Conservation (phyloP, 2,329 filamentous ascomycete species). For the Colletotrichum sp. region DNA sequence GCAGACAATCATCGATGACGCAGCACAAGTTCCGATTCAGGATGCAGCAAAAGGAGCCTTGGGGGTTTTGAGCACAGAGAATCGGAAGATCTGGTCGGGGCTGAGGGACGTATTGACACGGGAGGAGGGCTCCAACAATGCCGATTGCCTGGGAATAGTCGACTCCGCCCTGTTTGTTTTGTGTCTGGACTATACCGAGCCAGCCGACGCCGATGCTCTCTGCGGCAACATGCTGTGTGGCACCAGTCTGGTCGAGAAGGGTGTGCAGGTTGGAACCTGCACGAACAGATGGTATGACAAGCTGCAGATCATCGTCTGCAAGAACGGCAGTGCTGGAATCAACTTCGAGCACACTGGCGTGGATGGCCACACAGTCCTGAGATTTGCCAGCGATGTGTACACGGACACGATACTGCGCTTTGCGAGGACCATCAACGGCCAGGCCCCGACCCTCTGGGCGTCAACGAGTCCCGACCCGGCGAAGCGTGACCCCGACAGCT, state of each 20-base stretch:
- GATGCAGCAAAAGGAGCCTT: constrained; percentile 95
- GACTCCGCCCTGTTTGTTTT: constrained; percentile 93
- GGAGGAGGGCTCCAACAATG: constrained; percentile 90
- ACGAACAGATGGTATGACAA: constrained; percentile 99
- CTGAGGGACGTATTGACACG: constrained; percentile 85
- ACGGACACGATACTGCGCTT: constrained; percentile 98
- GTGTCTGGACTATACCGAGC: constrained; percentile 92
- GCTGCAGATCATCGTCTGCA: constrained; percentile 97
- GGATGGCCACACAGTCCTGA: constrained; percentile 94
- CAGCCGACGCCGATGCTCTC: constrained; percentile 78
- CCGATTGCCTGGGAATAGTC: constrained; percentile 93
- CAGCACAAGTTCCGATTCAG: constrained; percentile 85
- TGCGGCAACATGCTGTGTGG: constrained; percentile 99
- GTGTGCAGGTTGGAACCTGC: constrained; percentile 95
- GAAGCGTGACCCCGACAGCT: constrained; percentile 88
- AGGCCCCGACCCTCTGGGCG: constrained; percentile 90
- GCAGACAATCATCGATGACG: constrained; percentile 90
- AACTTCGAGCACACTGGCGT: constrained; percentile 99
- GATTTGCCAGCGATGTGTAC: constrained; percentile 95
- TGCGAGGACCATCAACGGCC: constrained; percentile 92
- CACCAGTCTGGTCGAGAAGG: constrained; percentile 87
- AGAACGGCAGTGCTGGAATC: constrained; percentile 97
- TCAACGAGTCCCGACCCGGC: constrained; percentile 90
- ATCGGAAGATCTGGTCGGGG: constrained; percentile 94
- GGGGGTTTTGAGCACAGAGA: constrained; percentile 94